Percentiles rank a stretch among this genome's conserved stretches.
phyloP scores from a whole-genome alignment of 192 early-diverging fungal species.

The Glomus cerebriforme region DNA sequence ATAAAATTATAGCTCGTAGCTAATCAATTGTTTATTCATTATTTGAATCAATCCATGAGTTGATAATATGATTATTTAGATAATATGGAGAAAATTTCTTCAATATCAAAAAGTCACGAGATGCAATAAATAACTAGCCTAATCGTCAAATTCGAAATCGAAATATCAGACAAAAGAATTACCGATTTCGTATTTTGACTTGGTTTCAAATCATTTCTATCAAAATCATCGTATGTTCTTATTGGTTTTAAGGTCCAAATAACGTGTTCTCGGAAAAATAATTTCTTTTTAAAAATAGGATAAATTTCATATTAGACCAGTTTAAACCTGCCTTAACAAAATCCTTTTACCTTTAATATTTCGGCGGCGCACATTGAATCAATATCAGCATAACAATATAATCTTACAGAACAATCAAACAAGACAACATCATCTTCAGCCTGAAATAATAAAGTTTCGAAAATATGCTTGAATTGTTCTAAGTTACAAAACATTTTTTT shows the following conservation, averaged over 20 bases:
- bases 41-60: not conserved
- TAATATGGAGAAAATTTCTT: conserved; percentile 3
- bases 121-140: not conserved
- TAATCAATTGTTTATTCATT: conserved; percentile 2
- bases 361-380: conserved; percentile 17
- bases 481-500: not conserved
- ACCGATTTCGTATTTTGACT: not conserved
- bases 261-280: conserved; percentile 1
- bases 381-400: conserved; percentile 4
- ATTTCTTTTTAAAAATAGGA: not conserved
- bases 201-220: not conserved
- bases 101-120: not conserved
- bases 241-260: conserved; percentile 10
- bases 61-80: conserved; percentile 8
- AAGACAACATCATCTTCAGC: not conserved
- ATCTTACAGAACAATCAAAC: conserved; percentile 5
- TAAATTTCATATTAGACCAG: not conserved
- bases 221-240: conserved; percentile 2
- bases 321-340: not conserved
- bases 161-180: conserved; percentile 11
- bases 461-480: conserved; percentile 9
- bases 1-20: conserved; percentile 25
- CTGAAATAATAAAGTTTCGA: conserved; percentile 9
- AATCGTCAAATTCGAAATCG: not conserved
- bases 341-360: not conserved